Evolutionary conservation across 805 yeast species (phyloP).

Genomic region (Kodamaea laetipori): DNA sequence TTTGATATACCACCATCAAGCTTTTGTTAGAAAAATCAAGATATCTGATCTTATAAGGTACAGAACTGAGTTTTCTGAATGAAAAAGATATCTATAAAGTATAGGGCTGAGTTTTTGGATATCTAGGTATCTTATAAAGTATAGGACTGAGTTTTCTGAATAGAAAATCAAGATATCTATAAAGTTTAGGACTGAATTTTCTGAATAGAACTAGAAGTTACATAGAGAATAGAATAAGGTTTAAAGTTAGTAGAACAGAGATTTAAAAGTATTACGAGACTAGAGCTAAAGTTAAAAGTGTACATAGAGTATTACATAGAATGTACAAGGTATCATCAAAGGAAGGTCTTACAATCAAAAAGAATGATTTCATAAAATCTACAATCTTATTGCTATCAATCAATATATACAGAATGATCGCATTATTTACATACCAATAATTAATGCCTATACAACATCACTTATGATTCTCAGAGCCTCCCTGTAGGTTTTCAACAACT

Average conservation of each 20-base stretch:
- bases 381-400: neutral
- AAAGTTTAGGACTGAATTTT: too few species aligned
- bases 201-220: too few species aligned
- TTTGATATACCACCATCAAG: slow-evolving; percentile 15
- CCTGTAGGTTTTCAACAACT: slow-evolving; percentile 44
- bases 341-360: too few species aligned
- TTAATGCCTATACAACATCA: slow-evolving; percentile 38
- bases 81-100: neutral
- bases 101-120: too few species aligned
- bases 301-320: too few species aligned
- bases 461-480: slow-evolving; percentile 46
- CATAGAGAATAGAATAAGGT: too few species aligned
- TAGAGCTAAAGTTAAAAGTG: too few species aligned
- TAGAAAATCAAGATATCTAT: neutral
- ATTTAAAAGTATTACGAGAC: too few species aligned
- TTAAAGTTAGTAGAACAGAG: too few species aligned
- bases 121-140: too few species aligned
- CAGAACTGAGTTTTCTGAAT: slow-evolving; percentile 4
- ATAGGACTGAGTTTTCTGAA: too few species aligned
- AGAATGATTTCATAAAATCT: neutral
- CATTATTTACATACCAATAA: slow-evolving; percentile 2
- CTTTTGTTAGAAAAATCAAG: slow-evolving; percentile 9
- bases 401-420: slow-evolving; percentile 4
- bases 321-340: too few species aligned
- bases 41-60: slow-evolving; percentile 5